Percentiles rank a stretch among this genome's conserved stretches.
Evolutionary conservation across 139 green algal species (phyloP).

Genomic region (Chlorella sp.): DNA sequence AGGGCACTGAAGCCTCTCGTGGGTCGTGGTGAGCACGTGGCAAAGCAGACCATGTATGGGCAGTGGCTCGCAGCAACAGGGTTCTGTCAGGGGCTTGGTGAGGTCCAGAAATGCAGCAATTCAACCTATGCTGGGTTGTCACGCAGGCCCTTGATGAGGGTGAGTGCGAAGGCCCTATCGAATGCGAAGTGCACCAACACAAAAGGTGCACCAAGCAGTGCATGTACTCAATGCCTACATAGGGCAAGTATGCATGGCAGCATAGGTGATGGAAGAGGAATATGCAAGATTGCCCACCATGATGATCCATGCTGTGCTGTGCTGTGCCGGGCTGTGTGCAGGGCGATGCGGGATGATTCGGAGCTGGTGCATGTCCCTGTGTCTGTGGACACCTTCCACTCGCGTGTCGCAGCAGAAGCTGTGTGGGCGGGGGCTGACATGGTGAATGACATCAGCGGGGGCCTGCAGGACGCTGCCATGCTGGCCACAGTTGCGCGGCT

Average conservation of each 20-base stretch:
- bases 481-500: slow-evolving; percentile 18
- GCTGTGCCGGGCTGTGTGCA: slow-evolving; percentile 8
- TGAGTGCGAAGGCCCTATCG: background rate
- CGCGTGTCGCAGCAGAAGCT: slow-evolving; percentile 60
- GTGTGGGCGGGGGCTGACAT: slow-evolving; percentile 80
- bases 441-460: slow-evolving; percentile 94
- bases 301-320: background rate
- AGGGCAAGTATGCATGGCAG: too few relatives aligned
- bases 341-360: slow-evolving; percentile 30
- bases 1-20: background rate
- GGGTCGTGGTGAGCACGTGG: background rate
- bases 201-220: too few relatives aligned
- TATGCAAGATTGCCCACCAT: too few relatives aligned
- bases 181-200: background rate
- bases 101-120: background rate
- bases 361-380: slow-evolving; percentile 44
- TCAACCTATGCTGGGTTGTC: background rate
- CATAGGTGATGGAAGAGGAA: too few relatives aligned
- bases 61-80: background rate
- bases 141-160: background rate
- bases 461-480: slow-evolving; percentile 55
- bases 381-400: slow-evolving; percentile 93
- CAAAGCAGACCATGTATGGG: background rate
- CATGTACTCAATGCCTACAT: too few relatives aligned
- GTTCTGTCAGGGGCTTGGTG: background rate